Base-by-base conservation (phyloP, 2,329 filamentous ascomycete genomes). In the Phyllosticta citrichinensis region DNA sequence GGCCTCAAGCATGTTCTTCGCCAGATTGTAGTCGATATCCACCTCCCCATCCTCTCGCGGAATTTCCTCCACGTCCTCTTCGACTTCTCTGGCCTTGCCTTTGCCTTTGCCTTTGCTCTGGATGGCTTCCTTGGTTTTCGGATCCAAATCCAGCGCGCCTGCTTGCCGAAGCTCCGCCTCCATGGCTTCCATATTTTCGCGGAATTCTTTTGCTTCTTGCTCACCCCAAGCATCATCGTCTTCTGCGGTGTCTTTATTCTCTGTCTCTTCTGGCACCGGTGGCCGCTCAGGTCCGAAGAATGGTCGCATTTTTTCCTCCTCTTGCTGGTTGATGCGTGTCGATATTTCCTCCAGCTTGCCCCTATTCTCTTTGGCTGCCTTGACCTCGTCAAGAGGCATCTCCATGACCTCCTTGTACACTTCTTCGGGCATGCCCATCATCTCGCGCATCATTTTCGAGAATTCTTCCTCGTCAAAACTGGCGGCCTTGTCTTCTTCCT, bases 401-500 rank as follows among this genome's bases (percentile, higher is more conserved):
- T 73, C 67, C 47, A 71, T 65, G 14, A 72, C 66, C 20, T 74
- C 72, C 3, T 77, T 73, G 56, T 57, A 58, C 51, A 62, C 61
- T 4, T 58, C 61, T 1, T 56, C 56, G 8, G 82, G 79, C 72
- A 85, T 79, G 0, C 89, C 89, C 87, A 94, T 92, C 86, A 95
- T 92, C 69, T 95, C 89, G 63, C 86, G 84, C 90, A 99, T 96
- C 81, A 96, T 91, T 58, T 79, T 83, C 9, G 87, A 81, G 66
- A 97, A 96, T 59, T 93, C 87, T 40, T 86, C 84, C 72, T 97
- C 92, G 65, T 96, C 85, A 66, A 95, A 93, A 61, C 85, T 87
- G 5, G 89, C 84, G 54, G 88, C 87, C 66, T 87, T 87, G 64
- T 91, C 87, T 68, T 91, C 88, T 20, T 82, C 83, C 22, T 86